A percentile compares a stretch with the other conserved stretches of the same genome.
Evolutionary conservation across 2,329 filamentous ascomycete genomes (phyloP).

Genomic region (Verticillium nubilum): DNA sequence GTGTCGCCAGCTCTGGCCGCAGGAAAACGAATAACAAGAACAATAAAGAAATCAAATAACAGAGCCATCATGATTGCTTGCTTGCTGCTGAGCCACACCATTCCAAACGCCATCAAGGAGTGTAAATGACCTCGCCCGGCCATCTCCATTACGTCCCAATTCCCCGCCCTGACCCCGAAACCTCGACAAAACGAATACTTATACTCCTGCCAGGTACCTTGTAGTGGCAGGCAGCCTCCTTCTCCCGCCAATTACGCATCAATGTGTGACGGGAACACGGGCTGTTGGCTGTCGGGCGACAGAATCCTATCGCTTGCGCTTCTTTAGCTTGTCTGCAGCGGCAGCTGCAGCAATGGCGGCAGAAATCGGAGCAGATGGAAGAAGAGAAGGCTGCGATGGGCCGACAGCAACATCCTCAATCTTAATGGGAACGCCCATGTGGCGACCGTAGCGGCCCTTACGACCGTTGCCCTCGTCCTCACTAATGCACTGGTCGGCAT

Average conservation of each 20-base stretch:
- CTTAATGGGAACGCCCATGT: conserved; percentile 63
- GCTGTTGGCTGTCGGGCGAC: background rate
- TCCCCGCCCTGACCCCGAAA: background rate
- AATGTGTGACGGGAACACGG: background rate
- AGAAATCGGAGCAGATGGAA: conserved; percentile 39
- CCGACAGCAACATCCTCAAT: conserved; percentile 42
- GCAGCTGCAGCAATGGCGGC: conserved; percentile 21
- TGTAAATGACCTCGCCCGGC: conserved; percentile 8
- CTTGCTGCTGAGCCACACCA: background rate
- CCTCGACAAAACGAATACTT: background rate
- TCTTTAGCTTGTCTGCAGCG: conserved; percentile 52
- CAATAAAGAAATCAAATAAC: conserved; percentile 5
- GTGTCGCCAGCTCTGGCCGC: conserved; percentile 3
- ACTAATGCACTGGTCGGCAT: conserved; percentile 88
- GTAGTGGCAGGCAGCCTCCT: background rate
- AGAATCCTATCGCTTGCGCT: conserved; percentile 50
- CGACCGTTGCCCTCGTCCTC: conserved; percentile 97
- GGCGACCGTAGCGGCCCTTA: conserved; percentile 81
- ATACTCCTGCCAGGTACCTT: background rate
- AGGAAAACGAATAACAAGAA: conserved; percentile 1
- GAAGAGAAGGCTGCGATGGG: conserved; percentile 29
- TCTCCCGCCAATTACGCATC: background rate
- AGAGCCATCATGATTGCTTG: conserved; percentile 6
- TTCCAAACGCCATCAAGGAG: conserved; percentile 12
- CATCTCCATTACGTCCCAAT: conserved; percentile 6